These are phyloP conservation scores for Vitis riparia DNA, from an alignment of 164 flowering plant genomes.

Conservation along the genomic window DNA sequence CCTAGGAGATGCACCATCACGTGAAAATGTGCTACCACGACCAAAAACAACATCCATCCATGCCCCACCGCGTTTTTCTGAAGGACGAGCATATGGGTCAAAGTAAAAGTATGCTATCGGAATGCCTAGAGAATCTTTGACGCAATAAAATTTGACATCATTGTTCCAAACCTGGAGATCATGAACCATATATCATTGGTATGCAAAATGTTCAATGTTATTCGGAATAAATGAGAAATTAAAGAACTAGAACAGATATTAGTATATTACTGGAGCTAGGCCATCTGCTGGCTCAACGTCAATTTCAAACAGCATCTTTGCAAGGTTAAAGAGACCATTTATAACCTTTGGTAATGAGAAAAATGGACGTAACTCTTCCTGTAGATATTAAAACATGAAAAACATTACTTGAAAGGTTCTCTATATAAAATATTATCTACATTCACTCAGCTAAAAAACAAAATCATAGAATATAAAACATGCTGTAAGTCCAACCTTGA, in stretches of 20 bases:
- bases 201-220: background rate
- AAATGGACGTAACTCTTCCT: slow-evolving; percentile 96
- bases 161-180: slow-evolving; percentile 79
- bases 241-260: background rate
- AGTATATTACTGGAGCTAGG: slow-evolving; percentile 71
- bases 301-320: slow-evolving; percentile 78
- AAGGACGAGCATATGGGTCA: slow-evolving; percentile 95
- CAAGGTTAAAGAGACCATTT: slow-evolving; percentile 95
- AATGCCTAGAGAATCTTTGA: slow-evolving; percentile 73
- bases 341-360: slow-evolving; percentile 95
- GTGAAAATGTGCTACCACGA: slow-evolving; percentile 77
- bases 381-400: slow-evolving; percentile 18
- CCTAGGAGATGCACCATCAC: slow-evolving; percentile 67
- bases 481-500: no score
- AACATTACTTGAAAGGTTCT: background rate
- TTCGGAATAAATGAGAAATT: no score
- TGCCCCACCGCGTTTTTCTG: slow-evolving; percentile 96
- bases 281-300: slow-evolving; percentile 87
- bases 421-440: background rate
- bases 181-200: background rate
- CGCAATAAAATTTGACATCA: slow-evolving; percentile 82
- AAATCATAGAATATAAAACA: background rate
- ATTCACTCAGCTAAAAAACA: background rate
- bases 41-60: slow-evolving; percentile 98
- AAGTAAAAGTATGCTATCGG: slow-evolving; percentile 94